Percentiles rank a stretch among this genome's conserved stretches.
Evolutionary conservation across 768 basidiomycete genomes (phyloP).

Genomic region (Pisolithus sp.): DNA sequence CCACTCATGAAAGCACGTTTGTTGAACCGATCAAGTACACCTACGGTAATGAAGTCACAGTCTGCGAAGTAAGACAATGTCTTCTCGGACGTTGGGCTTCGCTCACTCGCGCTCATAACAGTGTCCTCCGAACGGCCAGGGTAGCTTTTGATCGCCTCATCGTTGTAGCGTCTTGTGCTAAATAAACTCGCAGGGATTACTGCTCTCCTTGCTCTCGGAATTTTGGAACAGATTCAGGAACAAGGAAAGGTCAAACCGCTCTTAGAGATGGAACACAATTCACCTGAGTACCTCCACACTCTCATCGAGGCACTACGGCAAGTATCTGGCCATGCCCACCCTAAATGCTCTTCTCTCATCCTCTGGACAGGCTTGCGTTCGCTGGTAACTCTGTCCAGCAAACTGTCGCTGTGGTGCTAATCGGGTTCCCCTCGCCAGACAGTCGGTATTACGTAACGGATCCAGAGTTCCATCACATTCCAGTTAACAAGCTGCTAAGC

Average conservation of each 20-base stretch:
- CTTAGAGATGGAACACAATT: conserved; percentile 83
- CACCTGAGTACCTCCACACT: conserved; percentile 79
- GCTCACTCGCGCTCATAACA: conserved; percentile 19
- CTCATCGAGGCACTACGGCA: conserved; percentile 82
- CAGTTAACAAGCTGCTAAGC: conserved; percentile 78
- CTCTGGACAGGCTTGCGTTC: conserved; percentile 51
- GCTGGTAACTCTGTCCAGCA: conserved; percentile 46
- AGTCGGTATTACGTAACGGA: conserved; percentile 90
- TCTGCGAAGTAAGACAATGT: conserved; percentile 70
- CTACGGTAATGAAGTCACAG: conserved; percentile 76
- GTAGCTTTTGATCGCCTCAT: conserved; percentile 24
- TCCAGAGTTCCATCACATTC: conserved; percentile 70
- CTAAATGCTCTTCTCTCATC: not conserved
- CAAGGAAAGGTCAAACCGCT: conserved; percentile 65
- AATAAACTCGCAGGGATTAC: conserved; percentile 56
- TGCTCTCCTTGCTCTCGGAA: conserved; percentile 86
- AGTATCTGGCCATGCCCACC: conserved; percentile 12
- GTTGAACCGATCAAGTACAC: conserved; percentile 92
- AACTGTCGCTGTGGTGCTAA: not conserved
- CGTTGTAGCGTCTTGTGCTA: not conserved
- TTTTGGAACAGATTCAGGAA: conserved; percentile 80
- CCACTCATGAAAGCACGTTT: conserved; percentile 68
- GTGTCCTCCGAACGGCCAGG: conserved; percentile 98
- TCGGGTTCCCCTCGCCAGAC: conserved; percentile 37
- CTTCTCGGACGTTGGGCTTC: not conserved